Base-by-base conservation (phyloP, 306 rosid genomes). In the Cucumis hystrix region DNA sequence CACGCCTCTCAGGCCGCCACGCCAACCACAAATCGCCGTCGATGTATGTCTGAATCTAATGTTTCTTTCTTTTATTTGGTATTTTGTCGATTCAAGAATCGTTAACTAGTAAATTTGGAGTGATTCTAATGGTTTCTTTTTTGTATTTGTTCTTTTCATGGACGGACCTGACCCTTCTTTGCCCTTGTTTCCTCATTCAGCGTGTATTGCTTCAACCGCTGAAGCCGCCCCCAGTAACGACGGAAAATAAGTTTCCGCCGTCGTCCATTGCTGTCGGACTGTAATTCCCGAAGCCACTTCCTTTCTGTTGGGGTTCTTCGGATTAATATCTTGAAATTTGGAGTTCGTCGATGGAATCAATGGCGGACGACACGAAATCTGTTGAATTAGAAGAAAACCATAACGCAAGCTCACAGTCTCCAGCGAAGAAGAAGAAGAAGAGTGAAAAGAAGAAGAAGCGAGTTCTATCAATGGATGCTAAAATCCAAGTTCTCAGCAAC, bases 401-500 rank as follows among this genome's bases (percentile, higher is more conserved):
- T 37, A 14, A 12, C 15, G 1, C 63, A 13, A 82, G 71, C 0
- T 43, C 66, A 13, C 75, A 78, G 16, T 60, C 82, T 21, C 13
- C 18, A 8, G 18, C 58, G 51, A 83, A 80, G 75, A 85, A 86
- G 83, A 84, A 78, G 79, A 87, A 78, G 79, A 84, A 72, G 73
- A 80, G 80, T 59, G 86, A 81, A 82, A 41, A 81, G 75, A 82
- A 81, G 82, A 79, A 80, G 64, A 78, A 60, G 45, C 79, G 63
- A 33, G 79, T 40, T 15, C 60, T 62, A 15, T 23, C 84, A 3
- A 77, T 84, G n/a, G 40, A 82, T 65, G 91, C 85, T 7, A 83
- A 82, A 79, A 87, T 95, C 13, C 78, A 85, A 74, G 81, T 89
- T 20, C 8, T 92, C 58, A 83, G 6, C 1, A 88, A 79, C 11